Percentiles rank a stretch among this genome's conserved stretches.
These are phyloP conservation scores for Stemphylium beticola DNA, from an alignment of 2,329 filamentous ascomycete genomes.

Conservation along the genomic window DNA sequence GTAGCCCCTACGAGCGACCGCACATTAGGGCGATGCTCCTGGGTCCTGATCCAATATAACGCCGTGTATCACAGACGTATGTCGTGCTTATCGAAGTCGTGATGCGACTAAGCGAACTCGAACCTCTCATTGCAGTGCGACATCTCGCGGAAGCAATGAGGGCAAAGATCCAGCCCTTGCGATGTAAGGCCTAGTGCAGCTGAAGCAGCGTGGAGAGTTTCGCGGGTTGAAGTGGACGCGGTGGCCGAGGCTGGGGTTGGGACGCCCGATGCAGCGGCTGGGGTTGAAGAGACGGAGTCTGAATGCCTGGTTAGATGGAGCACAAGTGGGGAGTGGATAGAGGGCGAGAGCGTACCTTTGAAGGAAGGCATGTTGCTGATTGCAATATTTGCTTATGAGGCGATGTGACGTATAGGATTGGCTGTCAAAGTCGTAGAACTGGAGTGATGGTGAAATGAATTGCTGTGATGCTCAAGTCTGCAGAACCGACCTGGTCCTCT, in stretches of 20 bases:
- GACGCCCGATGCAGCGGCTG: constrained; percentile 27
- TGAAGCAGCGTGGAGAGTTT: constrained; percentile 31
- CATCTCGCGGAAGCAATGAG: constrained; percentile 37
- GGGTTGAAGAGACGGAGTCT: constrained; percentile 36
- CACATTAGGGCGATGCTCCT: not conserved
- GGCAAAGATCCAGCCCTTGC: constrained; percentile 34
- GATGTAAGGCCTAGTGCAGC: constrained; percentile 24
- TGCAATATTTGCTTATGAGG: not conserved
- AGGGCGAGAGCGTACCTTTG: constrained; percentile 17
- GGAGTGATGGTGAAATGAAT: not conserved
- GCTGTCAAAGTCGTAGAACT: no score
- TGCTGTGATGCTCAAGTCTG: not conserved
- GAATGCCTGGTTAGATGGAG: constrained; percentile 1
- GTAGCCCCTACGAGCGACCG: not conserved
- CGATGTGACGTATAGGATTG: no score
- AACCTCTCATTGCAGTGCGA: constrained; percentile 35
- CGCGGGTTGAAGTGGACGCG: constrained; percentile 23
- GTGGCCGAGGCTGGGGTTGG: constrained; percentile 25
- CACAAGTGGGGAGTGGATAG: not conserved
- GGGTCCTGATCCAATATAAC: not conserved
- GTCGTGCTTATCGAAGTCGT: not conserved
- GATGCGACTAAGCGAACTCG: constrained; percentile 24
- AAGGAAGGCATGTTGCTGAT: constrained; percentile 27
- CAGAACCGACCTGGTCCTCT: constrained; percentile 2
- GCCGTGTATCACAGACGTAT: not conserved